Percentiles rank a stretch among this genome's conserved stretches.
These are phyloP conservation scores for Magnusiomyces clavatus DNA, from an alignment of 1,139 yeast genomes.

Conservation along the genomic window DNA sequence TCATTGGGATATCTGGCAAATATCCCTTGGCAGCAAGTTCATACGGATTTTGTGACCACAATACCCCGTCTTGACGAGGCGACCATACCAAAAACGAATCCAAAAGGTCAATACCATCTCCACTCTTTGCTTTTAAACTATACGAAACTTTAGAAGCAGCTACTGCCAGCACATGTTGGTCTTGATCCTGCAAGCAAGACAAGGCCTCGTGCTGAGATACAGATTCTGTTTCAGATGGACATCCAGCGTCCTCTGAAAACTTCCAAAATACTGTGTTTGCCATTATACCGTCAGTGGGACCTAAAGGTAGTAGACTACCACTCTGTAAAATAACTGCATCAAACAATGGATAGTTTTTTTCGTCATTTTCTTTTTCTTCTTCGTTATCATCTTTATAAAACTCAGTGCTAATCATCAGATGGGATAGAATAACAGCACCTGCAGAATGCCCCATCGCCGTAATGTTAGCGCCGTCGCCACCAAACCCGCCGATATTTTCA, in stretches of 20 bases:
- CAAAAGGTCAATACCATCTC: constrained; percentile 6
- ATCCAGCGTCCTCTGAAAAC: constrained; percentile 13
- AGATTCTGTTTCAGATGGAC: not conserved
- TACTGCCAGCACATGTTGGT: constrained; percentile 9
- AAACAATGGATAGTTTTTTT: constrained; percentile 20
- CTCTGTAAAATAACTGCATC: constrained; percentile 25
- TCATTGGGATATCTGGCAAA: constrained; percentile 18
- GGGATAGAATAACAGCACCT: constrained; percentile 31
- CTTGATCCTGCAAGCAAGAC: constrained; percentile 14
- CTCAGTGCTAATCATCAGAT: constrained; percentile 21
- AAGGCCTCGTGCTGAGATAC: constrained; percentile 12
- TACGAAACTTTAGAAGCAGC: constrained; percentile 9
- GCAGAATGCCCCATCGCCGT: constrained; percentile 36
- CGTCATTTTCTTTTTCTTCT: no score
- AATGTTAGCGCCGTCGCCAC: constrained; percentile 34
- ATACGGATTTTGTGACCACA: constrained; percentile 11
- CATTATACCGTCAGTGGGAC: constrained; percentile 6
- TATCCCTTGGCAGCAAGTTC: constrained; percentile 12
- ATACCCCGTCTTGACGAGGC: constrained; percentile 19
- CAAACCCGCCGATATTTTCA: constrained; percentile 31
- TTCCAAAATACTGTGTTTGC: constrained; percentile 17
- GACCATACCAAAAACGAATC: constrained; percentile 15
- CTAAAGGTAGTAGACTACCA: constrained; percentile 14
- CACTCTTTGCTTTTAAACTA: no score
- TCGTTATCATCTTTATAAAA: constrained; percentile 1